Conservation (phyloP, 352 stramenopile genomes). For the Pythium monospermum region DNA sequence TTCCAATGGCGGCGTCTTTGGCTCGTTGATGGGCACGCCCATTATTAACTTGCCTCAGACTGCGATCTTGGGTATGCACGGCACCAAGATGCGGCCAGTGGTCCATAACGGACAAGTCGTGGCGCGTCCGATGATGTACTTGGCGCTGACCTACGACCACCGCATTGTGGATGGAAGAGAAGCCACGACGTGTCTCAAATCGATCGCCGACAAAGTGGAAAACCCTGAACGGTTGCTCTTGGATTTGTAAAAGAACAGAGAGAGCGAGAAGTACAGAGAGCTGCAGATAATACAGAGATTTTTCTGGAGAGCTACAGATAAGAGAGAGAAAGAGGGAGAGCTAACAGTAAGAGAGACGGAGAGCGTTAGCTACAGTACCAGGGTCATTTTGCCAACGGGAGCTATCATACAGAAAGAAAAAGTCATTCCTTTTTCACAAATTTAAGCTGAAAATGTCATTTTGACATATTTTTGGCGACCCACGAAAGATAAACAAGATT, state of each 20-base stretch:
- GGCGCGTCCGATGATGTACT: conserved; percentile 99
- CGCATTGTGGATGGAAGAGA: conserved; percentile 98
- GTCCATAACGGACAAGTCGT: conserved; percentile 95
- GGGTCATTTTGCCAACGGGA: no score
- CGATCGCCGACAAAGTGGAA: conserved; percentile 97
- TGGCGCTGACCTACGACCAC: conserved; percentile 99
- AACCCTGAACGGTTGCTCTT: conserved; percentile 95
- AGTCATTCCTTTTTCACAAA: no score
- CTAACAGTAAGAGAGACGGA: no score
- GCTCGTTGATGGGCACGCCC: conserved; percentile 97
- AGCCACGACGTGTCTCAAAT: conserved; percentile 98
- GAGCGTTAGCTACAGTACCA: no score
- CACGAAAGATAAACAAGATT: no score
- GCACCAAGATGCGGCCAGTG: conserved; percentile 96
- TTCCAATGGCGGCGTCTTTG: conserved; percentile 98
- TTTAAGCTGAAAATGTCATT: no score
- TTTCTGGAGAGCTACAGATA: no score
- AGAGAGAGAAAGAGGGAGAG: no score
- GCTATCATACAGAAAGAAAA: no score
- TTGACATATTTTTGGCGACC: no score
- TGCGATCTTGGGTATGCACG: conserved; percentile 99
- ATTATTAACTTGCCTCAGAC: conserved; percentile 99
- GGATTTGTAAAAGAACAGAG: conserved; percentile 86
- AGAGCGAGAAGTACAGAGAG: no score
- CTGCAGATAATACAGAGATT: no score